Base-by-base conservation (phyloP, 345 rosid species). In the Linum usitatissimum region DNA sequence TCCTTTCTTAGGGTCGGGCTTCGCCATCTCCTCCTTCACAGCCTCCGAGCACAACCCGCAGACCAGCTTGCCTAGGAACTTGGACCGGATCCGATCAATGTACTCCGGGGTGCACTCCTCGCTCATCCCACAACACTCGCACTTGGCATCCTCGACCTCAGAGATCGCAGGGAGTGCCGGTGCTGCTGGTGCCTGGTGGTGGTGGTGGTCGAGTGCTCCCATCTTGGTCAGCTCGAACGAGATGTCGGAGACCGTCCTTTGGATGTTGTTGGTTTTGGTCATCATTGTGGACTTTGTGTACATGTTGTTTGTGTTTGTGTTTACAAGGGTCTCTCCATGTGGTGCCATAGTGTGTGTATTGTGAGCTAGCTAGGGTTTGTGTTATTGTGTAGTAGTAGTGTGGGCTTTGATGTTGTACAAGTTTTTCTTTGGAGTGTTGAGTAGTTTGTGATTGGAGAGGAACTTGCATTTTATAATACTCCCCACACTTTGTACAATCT, bases 21-120 rank as follows among this genome's bases (percentile, higher is more conserved):
- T 93, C 75, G 75, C 90, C 72, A 70, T 83, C 80, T 90, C 95
- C 58, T 83, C 96, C 67, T 87, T 90, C 76, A 90, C 96, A 1
- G 99, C 97, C 78, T 90, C 96, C 0, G 87, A 58, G 64, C 97
- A 93, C 34, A 90, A 61, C 68, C 99, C 99, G 23, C 97, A 87
- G 55, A 93, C 78, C 97, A 90, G 83, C 56, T 84, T 87, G 71
- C 97, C 97, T 0, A 77, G 60, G 67, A 78, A 93, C 80, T 74
- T 84, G 66, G 63, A 71, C 5, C 91, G 78, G 18, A 87, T 81
- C 2, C 72, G 73, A 20, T 81, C 92, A n/a, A 90, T 82, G 84
- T 87, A 93, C 78, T 86, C 88, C 0, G 71, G 69, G 1, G 97
- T 90, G 78, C 86, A 90, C 85, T 90, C 96, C 75, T 93, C 96